Evolutionary conservation across 495 filamentous ascomycete genomes (phyloP).

Genomic region (Tricharina praecox): DNA sequence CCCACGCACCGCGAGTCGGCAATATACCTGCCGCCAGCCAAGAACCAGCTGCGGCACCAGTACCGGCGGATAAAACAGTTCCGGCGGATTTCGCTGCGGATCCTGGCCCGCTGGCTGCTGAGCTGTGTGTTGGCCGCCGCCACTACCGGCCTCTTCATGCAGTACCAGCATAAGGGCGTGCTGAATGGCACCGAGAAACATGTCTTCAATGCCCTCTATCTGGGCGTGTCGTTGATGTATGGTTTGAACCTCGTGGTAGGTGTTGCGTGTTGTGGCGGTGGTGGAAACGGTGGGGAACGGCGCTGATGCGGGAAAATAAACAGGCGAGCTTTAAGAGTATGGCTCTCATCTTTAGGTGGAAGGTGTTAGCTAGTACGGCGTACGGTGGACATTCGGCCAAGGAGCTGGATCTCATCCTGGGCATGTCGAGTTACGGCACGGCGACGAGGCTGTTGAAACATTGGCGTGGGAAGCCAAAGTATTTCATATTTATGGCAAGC

Average conservation of each 20-base stretch:
- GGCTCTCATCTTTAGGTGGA: conserved; percentile 5
- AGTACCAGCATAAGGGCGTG: background rate
- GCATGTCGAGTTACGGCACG: background rate
- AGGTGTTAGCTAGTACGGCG: background rate
- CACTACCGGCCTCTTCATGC: background rate
- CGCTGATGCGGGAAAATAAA: background rate
- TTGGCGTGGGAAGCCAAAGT: background rate
- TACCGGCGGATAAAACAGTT: background rate
- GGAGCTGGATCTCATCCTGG: conserved; percentile 2
- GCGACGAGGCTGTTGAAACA: background rate
- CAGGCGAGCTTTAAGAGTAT: conserved; percentile 1
- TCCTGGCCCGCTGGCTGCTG: background rate
- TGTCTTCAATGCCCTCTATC: conserved; percentile 4
- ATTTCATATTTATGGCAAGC: background rate
- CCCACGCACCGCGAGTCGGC: background rate
- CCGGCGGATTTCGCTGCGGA: background rate
- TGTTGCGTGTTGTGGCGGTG: background rate
- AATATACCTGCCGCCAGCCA: background rate
- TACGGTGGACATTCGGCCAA: conserved; percentile 5
- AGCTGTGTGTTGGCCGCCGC: background rate
- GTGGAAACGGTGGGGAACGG: background rate
- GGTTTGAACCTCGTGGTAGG: background rate
- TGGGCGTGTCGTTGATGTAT: background rate
- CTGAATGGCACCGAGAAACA: conserved; percentile 1
- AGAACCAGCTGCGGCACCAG: background rate